Conservation (phyloP, 495 filamentous ascomycete genomes). For the Letharia columbiana region DNA sequence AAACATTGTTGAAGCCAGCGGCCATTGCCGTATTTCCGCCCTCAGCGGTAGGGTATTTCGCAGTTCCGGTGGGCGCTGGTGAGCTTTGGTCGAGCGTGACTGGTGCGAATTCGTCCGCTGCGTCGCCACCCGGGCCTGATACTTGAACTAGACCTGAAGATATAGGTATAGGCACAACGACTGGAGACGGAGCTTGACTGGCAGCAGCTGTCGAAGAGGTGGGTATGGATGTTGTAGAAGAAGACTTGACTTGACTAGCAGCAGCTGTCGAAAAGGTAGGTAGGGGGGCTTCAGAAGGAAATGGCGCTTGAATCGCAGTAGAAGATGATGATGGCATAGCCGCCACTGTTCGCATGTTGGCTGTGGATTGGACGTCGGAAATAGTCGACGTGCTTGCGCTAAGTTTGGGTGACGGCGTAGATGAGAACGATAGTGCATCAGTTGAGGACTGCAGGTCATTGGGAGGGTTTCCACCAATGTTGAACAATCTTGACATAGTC, state of each 20-base stretch:
- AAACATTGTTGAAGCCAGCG: constrained; percentile 19
- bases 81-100: constrained; percentile 8
- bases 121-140: constrained; percentile 3
- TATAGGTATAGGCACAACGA: constrained; percentile 1
- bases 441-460: not conserved
- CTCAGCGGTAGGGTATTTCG: constrained; percentile 16
- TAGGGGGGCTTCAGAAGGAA: not conserved
- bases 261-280: not conserved
- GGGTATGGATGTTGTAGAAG: not conserved
- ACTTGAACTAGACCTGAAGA: constrained; percentile 3
- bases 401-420: not conserved
- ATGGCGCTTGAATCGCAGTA: not conserved
- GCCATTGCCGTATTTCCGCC: constrained; percentile 22
- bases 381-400: not conserved
- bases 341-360: not conserved
- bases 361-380: not conserved
- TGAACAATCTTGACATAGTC: constrained; percentile 1
- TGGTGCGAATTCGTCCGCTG: constrained; percentile 6
- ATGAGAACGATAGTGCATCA: not conserved
- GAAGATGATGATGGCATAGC: not conserved
- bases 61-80: constrained; percentile 11
- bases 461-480: not conserved
- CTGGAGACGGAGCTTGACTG: constrained; percentile 4
- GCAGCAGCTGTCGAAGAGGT: not conserved
- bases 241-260: not conserved